Conservation (phyloP, 2,329 filamentous ascomycete genomes). For the Aspergillus sp. region DNA sequence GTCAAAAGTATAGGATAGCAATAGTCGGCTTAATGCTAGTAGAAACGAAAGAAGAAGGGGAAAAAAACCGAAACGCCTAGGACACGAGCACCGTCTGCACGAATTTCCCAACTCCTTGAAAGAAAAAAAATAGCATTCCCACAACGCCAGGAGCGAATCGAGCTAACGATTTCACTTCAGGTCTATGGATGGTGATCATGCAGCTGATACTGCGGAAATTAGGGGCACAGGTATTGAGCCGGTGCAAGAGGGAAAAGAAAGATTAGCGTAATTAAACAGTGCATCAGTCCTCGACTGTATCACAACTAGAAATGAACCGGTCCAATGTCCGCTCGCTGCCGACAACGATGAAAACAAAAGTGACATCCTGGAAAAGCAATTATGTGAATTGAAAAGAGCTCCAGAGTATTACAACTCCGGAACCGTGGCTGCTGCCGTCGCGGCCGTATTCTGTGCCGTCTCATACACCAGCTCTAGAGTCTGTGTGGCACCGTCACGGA, state of each 20-base stretch:
- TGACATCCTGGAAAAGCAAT: background rate
- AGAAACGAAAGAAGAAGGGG: constrained; percentile 1
- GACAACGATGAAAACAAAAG: background rate
- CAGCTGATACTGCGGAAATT: constrained; percentile 3
- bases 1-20: constrained; percentile 8
- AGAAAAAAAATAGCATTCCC: constrained; percentile 7
- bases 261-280: background rate
- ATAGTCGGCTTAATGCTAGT: constrained; percentile 9
- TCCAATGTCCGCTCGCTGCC: background rate
- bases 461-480: constrained; percentile 49
- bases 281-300: background rate
- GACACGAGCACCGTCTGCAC: constrained; percentile 23
- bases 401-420: constrained; percentile 30
- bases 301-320: background rate
- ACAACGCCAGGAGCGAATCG: constrained; percentile 7
- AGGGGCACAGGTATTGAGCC: background rate
- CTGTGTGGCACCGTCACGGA: constrained; percentile 30
- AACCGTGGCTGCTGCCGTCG: constrained; percentile 33
- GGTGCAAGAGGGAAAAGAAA: background rate
- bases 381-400: background rate
- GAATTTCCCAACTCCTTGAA: constrained; percentile 14
- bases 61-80: constrained; percentile 27
- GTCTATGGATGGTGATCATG: constrained; percentile 3
- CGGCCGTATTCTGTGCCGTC: constrained; percentile 47
- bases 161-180: background rate